Base-by-base conservation (phyloP, 306 rosid genomes). In the Purshia tridentata region DNA sequence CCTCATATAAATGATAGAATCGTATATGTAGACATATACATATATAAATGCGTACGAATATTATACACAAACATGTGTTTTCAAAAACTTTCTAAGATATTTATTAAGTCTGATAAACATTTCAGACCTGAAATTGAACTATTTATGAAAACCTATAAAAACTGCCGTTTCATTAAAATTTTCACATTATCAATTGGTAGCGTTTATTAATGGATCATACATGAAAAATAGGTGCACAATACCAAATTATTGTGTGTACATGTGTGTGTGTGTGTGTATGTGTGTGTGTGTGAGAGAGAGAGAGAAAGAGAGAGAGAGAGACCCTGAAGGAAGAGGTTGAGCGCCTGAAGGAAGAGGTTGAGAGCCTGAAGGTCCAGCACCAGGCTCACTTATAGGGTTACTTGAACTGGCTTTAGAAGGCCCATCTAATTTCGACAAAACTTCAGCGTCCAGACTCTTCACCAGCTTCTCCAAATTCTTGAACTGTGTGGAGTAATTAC, bases 401-500 rank as follows among this genome's bases (percentile, higher is more conserved):
- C 73, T 83, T 9, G 89, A 78, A 68, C 64, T 50, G 10, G 92
- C 62, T 16, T 73, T 73, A n/a, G 91, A 67, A 68, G 89, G 77
- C 64, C 76, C 90, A 40, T 78, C 84, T 37, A 89, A 69, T 62
- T 84, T 88, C 67, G 91, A 88, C 80, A 94, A 62, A 58, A 91
- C 79, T 60, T 73, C 75, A 18, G 48, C 16, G 40, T 87, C 79
- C 64, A 91, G 66, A 35, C 51, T 84, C 73, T 83, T 82, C 54
- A 94, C 95, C 29, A 91, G 80, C 64, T 78, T 87, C 19, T 80
- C 96, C 78, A 94, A 81, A 83, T 91, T 84, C 84, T 86, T 91
- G 72, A 78, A 94, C 53, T 87, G 97, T 4, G 85, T 76, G 57
- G 87, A 73, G 79, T 80, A 91, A 80, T 91, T 94, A 77, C 58